A percentile compares a stretch with the other conserved stretches of the same genome.
Conservation (phyloP, 1,284 basidiomycete species). For the Athelia sp. region DNA sequence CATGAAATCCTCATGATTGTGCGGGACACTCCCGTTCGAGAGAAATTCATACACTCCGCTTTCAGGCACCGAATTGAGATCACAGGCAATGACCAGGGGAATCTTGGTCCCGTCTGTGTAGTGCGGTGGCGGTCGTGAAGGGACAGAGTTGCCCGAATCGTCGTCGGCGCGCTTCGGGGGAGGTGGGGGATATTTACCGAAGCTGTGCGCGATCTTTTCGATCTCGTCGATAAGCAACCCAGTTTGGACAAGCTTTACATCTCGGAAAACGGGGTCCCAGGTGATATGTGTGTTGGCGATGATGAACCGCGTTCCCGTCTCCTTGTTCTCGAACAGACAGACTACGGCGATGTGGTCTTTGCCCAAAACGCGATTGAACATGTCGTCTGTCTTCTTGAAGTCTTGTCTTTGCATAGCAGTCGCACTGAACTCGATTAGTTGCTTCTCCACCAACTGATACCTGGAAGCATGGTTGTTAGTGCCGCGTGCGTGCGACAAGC, state of each 20-base stretch:
- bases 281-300: conserved; percentile 91
- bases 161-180: conserved; percentile 24
- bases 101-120: conserved; percentile 87
- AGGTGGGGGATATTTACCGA: conserved; percentile 79
- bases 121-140: conserved; percentile 49
- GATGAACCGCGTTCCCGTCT: conserved; percentile 84
- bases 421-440: conserved; percentile 92
- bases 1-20: conserved; percentile 91
- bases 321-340: conserved; percentile 82
- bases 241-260: conserved; percentile 97
- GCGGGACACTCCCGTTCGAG: conserved; percentile 63
- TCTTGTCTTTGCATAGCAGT: conserved; percentile 92
- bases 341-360: conserved; percentile 95
- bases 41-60: conserved; percentile 95
- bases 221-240: conserved; percentile 92
- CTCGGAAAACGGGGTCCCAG: conserved; percentile 91
- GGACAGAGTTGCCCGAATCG: conserved; percentile 21
- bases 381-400: conserved; percentile 98
- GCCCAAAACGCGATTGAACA: conserved; percentile 98
- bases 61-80: conserved; percentile 88
- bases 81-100: conserved; percentile 87
- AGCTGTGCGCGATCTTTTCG: conserved; percentile 83
- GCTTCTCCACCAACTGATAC: conserved; percentile 91
- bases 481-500: not conserved
- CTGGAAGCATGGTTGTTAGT: conserved; percentile 32